Conservation (phyloP, 352 stramenopile species). For the Pythium dissimile region DNA sequence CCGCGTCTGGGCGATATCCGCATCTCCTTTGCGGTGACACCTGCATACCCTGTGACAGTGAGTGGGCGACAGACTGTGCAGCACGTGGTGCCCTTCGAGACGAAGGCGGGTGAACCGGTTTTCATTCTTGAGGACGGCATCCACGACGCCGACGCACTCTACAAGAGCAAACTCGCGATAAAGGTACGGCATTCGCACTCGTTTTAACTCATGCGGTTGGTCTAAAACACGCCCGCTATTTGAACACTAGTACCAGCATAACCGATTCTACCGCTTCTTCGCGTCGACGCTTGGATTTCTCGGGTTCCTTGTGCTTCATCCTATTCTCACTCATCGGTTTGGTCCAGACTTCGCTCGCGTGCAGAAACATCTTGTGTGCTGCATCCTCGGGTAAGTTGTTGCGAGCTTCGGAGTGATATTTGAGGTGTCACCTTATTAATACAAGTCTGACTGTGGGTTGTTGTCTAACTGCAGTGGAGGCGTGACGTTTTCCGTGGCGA, state of each 20-base stretch:
- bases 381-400: constrained; percentile 12
- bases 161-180: constrained; percentile 36
- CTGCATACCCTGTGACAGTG: constrained; percentile 64
- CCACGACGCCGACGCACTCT: constrained; percentile 40
- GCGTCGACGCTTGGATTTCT: constrained; percentile 61
- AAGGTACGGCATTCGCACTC: constrained; percentile 31
- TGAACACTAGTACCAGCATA: constrained; percentile 64
- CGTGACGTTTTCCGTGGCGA: constrained; percentile 47
- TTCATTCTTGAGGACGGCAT: constrained; percentile 65
- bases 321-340: constrained; percentile 29
- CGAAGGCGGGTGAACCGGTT: constrained; percentile 37
- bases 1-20: constrained; percentile 52
- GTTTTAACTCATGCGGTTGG: background rate
- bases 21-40: constrained; percentile 59
- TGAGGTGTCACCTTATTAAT: background rate
- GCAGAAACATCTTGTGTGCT: constrained; percentile 39
- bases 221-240: no score
- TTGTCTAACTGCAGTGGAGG: constrained; percentile 36
- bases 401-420: background rate
- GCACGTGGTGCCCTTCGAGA: constrained; percentile 39
- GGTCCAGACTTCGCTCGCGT: constrained; percentile 26
- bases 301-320: constrained; percentile 54
- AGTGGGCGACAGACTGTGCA: constrained; percentile 44
- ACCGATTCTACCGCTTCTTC: constrained; percentile 64
- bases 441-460: background rate